Conservation (phyloP, 169 alveolate species). For the Perkinsus olseni region DNA sequence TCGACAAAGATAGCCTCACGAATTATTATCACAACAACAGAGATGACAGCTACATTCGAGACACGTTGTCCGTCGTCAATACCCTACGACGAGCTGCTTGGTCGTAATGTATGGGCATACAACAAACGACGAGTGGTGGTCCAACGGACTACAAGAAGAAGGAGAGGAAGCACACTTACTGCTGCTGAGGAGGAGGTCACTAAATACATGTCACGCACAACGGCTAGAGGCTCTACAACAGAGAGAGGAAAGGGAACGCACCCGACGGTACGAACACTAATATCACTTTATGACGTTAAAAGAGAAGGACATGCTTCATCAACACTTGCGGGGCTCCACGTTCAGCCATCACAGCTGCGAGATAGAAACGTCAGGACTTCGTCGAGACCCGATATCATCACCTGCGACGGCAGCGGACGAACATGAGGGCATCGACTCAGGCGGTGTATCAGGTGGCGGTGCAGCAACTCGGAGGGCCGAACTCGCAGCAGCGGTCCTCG, state of each 20-base stretch:
- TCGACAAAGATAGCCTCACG: too few relatives aligned
- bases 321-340: too few relatives aligned
- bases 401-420: neutral
- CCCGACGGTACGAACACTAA: neutral
- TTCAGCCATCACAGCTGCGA: neutral
- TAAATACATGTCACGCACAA: neutral
- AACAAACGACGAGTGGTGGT: neutral
- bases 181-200: too few relatives aligned
- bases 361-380: neutral
- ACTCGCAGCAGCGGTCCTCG: too few relatives aligned
- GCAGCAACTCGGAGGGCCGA: neutral
- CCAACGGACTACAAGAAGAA: neutral
- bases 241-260: too few relatives aligned
- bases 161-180: too few relatives aligned
- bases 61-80: too few relatives aligned
- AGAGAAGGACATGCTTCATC: neutral
- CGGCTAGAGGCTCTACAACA: neutral
- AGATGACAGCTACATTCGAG: too few relatives aligned
- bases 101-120: too few relatives aligned
- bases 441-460: neutral
- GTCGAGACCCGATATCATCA: neutral
- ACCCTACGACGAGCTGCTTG: too few relatives aligned
- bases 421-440: neutral
- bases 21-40: too few relatives aligned
- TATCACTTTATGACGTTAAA: neutral